Evolutionary conservation across 2,329 filamentous ascomycete species (phyloP), one percentile per base, ranked within the genome.

Genomic region (Colletotrichum sp.): DNA sequence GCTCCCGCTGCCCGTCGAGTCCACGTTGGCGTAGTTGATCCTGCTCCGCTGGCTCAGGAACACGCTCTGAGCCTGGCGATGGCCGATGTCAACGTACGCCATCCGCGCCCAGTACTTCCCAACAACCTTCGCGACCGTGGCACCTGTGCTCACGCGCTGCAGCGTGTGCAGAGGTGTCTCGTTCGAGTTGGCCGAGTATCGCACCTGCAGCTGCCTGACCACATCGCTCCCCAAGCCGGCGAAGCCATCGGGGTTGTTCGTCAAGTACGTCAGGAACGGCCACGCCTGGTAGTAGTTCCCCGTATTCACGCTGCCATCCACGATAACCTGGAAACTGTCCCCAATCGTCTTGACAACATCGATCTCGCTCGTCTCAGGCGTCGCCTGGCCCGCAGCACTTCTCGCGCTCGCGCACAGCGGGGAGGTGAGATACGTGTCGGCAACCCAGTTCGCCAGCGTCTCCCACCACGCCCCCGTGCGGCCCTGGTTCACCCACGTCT

Each of bases 231-330:
- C 87, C 2, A 89, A 77, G 26, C 83, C 86, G 26, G 80, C 76
- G 68, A 84, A 86, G 26, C 83, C 80, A 78, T 89, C 88, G 0
- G 84, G 88, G 79, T 90, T 90, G 77, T 87, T 85, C 34, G 86
- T 85, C 48, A 90, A 79, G 79, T 88, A 90, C 1, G 85, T 80
- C 30, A 90, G 79, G 75, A 90, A 88, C 0, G 88, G 89, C 87
- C 87, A 90, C 2, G 88, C 86, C 75, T 89, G 83, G 81, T 90
- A 90, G 78, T 89, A 87, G 80, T 90, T 90, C 12, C 85, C 88
- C 2, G 82, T 81, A 22, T 81, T 79, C 0, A 78, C 75, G 0
- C 84, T 83, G 4, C 86, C 88, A 52, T 90, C 88, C 3, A 90
- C 87, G 4, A 90, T 83, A 15, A 88, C 86, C 74, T 88, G 88